Evolutionary conservation across 176 grass and related monocot genomes (phyloP), one percentile per base, ranked within the genome.

Genomic region (Oropetium thomaeum): DNA sequence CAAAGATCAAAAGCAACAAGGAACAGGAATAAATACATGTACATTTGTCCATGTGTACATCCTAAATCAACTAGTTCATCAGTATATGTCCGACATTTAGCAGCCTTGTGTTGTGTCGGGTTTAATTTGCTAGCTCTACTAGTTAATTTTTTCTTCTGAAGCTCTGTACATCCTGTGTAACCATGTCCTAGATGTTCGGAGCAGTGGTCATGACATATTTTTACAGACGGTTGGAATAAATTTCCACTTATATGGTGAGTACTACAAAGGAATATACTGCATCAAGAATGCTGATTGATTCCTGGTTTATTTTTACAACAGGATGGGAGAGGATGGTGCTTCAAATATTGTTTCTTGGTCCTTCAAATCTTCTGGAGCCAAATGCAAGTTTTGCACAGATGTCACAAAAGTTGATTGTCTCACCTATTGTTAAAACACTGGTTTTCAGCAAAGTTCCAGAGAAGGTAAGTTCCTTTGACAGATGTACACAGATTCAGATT

Each of bases 391-490:
- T 98, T 81, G 88, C 89, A 55, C 95, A 94, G 62, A 94, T 98
- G 95, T 98, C 91, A 0, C 91, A 90, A 57, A 98, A 98, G 44
- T 40, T 94, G 72, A 94, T 94, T 16, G 95, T 98, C 29, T 98
- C 95, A n/a, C 95, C 95, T 16, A 98, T 94, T 69, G 91, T 98
- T 5, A 98, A 98, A 73, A 98, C 91, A 35, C 86, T 98, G 2
- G 91, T 94, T 58, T 98, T 98, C 79, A 94, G 86, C 79, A 98
- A 98, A 90, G 95, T 94, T 25, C 95, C 95, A 55, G 95, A 98
- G 62, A 98, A 98, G 89, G 95, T 94, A 82, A 58, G 74, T 67
- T 19, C 4, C 47, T 74, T 29, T 66, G 23, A 23, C 7, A 26
- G 7, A 30, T 76, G 10, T 11, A 31, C 4, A 9, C 9, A 40